phyloP scores from a whole-genome alignment of 169 alveolate genomes.

The Toxoplasma gondii region DNA sequence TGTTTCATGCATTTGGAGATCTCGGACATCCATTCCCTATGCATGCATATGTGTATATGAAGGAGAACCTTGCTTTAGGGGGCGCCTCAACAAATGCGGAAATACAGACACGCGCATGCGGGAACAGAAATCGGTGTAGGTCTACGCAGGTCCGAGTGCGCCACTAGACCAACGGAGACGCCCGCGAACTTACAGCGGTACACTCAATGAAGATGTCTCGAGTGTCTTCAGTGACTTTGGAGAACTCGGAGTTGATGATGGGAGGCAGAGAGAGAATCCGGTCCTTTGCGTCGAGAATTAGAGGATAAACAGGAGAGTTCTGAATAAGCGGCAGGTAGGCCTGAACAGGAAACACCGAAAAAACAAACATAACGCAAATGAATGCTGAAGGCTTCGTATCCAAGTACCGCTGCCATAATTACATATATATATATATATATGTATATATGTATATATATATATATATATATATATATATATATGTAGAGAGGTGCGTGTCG shows the following conservation, averaged over 20 bases:
- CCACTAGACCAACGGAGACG: too few species aligned
- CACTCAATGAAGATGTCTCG: slow-evolving; percentile 96
- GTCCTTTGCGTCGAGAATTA: slow-evolving; percentile 87
- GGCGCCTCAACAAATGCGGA: background rate
- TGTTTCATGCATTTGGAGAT: background rate
- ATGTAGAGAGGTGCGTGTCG: background rate
- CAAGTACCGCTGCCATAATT: background rate
- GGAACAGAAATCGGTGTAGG: background rate
- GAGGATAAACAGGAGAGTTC: slow-evolving; percentile 85
- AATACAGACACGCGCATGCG: background rate
- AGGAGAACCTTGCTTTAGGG: too few species aligned
- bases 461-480: background rate
- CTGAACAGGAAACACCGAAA: slow-evolving; percentile 68
- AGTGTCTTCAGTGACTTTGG: slow-evolving; percentile 94
- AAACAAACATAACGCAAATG: background rate
- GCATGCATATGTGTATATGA: too few species aligned
- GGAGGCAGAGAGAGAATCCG: slow-evolving; percentile 98
- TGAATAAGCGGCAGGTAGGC: slow-evolving; percentile 87
- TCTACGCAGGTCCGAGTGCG: background rate
- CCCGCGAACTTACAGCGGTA: slow-evolving; percentile 78
- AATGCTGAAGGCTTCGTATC: background rate
- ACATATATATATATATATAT: too few species aligned
- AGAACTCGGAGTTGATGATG: slow-evolving; percentile 95
- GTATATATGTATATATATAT: background rate
- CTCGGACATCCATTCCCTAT: too few species aligned